A percentile compares a stretch with the other conserved stretches of the same genome.
These are phyloP conservation scores for Rhizopus microsporus DNA, from an alignment of 371 early-diverging fungal genomes.

Conservation along the genomic window DNA sequence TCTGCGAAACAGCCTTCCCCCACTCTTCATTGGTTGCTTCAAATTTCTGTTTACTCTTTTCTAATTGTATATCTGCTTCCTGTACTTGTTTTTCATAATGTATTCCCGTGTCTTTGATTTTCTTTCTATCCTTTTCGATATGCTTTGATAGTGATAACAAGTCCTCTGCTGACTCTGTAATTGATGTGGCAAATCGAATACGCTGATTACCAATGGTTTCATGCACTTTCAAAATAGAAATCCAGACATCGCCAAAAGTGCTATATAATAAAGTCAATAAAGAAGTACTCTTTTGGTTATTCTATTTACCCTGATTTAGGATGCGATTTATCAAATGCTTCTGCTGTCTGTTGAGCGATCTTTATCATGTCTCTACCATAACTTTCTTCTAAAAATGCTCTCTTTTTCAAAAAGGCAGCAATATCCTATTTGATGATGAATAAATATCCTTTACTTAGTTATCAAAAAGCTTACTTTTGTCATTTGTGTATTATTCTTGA, in stretches of 20 bases:
- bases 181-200: slow-evolving; percentile 58
- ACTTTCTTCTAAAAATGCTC: slow-evolving; percentile 64
- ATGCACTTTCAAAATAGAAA: slow-evolving; percentile 68
- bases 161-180: slow-evolving; percentile 74
- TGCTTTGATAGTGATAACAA: slow-evolving; percentile 68
- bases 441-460: not conserved
- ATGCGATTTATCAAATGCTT: slow-evolving; percentile 49
- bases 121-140: slow-evolving; percentile 80
- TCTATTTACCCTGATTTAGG: slow-evolving; percentile 47
- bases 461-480: slow-evolving; percentile 16
- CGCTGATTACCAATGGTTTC: slow-evolving; percentile 37
- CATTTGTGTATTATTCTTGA: slow-evolving; percentile 26
- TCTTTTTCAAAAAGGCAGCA: slow-evolving; percentile 55
- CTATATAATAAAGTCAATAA: slow-evolving; percentile 22
- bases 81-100: slow-evolving; percentile 68
- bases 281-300: not conserved
- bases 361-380: slow-evolving; percentile 59
- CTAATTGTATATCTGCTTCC: slow-evolving; percentile 71
- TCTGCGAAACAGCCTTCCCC: slow-evolving; percentile 73
- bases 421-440: slow-evolving; percentile 39
- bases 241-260: slow-evolving; percentile 64
- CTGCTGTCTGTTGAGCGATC: slow-evolving; percentile 45
- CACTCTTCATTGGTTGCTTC: slow-evolving; percentile 77
- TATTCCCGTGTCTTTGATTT: slow-evolving; percentile 77
- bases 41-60: slow-evolving; percentile 79